Conservation (phyloP, 345 rosid genomes). For the Dipteronia dyeriana region DNA sequence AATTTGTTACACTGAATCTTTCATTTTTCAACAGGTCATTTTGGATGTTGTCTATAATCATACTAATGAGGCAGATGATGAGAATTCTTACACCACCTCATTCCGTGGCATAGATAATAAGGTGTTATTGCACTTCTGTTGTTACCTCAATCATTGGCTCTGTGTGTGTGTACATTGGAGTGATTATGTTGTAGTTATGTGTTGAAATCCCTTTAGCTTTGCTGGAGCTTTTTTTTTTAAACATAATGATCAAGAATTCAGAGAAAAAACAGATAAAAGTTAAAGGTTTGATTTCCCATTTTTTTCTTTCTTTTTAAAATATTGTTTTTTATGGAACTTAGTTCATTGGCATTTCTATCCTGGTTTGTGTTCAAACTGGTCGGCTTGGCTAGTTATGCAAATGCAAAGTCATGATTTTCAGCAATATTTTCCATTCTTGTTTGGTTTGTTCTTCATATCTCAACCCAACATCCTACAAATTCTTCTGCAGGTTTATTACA, state of each 20-base stretch:
- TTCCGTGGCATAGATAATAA: constrained; percentile 97
- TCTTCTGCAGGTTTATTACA: constrained; percentile 77
- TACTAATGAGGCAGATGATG: constrained; percentile 92
- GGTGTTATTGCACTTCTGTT: constrained; percentile 36
- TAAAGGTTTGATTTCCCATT: background rate
- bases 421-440: background rate
- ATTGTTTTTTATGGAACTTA: background rate
- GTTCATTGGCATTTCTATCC: background rate
- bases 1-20: constrained; percentile 12
- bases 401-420: background rate
- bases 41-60: constrained; percentile 97
- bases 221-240: background rate
- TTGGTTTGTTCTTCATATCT: background rate
- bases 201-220: background rate
- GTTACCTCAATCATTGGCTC: constrained; percentile 86
- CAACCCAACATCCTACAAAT: constrained; percentile 9
- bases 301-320: background rate
- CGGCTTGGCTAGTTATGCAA: constrained; percentile 1
- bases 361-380: background rate
- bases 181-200: background rate
- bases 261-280: background rate
- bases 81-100: constrained; percentile 79
- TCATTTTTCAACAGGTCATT: constrained; percentile 58
- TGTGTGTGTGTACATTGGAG: background rate
- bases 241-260: background rate